Evolutionary conservation across 495 filamentous ascomycete genomes (phyloP), one percentile per base, ranked within the genome.

Genomic region (Tuber umbilicatum): DNA sequence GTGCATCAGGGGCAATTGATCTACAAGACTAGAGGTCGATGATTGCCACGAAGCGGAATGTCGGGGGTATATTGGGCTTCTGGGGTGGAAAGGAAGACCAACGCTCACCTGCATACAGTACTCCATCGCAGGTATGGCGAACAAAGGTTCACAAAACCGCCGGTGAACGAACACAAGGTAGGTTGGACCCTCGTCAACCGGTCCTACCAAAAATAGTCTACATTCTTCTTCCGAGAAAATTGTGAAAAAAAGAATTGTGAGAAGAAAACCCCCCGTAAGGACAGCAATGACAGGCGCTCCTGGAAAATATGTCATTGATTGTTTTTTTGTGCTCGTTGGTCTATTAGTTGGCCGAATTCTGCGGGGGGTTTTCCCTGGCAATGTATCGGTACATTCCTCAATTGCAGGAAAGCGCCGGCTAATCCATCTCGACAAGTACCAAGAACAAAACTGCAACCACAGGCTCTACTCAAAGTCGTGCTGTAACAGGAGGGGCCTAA

Each of bases 1-100:
- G 72, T 72, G 72, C 77, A 70, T 78, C 77, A 79, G 76, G 72
- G 77, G 77, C 72, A 79, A 79, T 79, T 79, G 76, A 79, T 79
- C 77, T 72, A 70, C 77, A 72, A 50, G 42, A 64, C 55, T 64
- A 79, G 75, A 79, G 76, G 76, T 50, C 73, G 75, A 72, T 78
- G 69, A 79, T 79, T 79, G 76, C 77, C 76, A 79, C 77, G 77
- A 79, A 79, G 77, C 45, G 75, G 55, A 64, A 35, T 27, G 55
- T 64, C 55, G 55, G 55, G 31, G 72, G 77, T 79, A 78, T 76
- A 79, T 78, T 76, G 40, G 71, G 69, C 71, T 79, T 69, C 75
- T 73, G 75, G 75, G 73, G 70, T 71, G 60, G 60, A 45, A 74
- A 70, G 72, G 77, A 78, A 78, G 76, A 79, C 77, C 77, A 79